Evolutionary conservation across 23 red algal genomes (phyloP), one percentile per base, ranked within the genome.

Genomic region (Porphyridium purpureum): DNA sequence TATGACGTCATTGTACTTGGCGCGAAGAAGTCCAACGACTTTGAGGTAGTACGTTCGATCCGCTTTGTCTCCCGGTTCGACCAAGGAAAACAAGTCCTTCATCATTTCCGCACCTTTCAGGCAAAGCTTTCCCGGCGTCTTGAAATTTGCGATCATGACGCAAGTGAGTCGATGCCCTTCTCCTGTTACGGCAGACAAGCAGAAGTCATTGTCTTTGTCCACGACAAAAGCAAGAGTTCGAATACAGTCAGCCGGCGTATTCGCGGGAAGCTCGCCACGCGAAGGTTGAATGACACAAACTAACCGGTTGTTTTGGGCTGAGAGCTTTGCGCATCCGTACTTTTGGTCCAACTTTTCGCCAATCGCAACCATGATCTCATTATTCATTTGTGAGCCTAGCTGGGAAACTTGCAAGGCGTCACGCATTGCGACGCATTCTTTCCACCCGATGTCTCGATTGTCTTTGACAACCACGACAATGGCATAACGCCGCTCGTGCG

Each of bases 1-100:
- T n/a, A 6, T 5, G 36, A 64, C 59, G 50, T 24, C 46, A 14
- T 41, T 41, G 0, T 40, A 64, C 5, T 35, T 15, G 33, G 0
- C 19, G 21, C 59, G 27, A 33, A 76, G 30, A 5, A 30, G 29
- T 17, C 34, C 46, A 19, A 55, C 56, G 31, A 15, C 17, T 0
- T 35, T 33, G 7, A 62, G 49, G 40, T 64, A 76, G n/a, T 36
- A 47, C 23, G 24, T 32, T 29, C 29, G 35, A 30, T 50, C 50
- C 2, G 65, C 26, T 2, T 51, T 24, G 28, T 76, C 70, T 19
- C 70, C 70, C 9, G 41, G 50, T 33, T 76, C 70, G 21, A 76
- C 33, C 36, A 76, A 44, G 55, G 11, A n/a, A 25, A 76, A 41
- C 5, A 59, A 19, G 38, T 52, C 25, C 35, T 36, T 40, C 7